Base-by-base conservation (phyloP, 208 protist species). In the Wallacemonas collosoma region DNA sequence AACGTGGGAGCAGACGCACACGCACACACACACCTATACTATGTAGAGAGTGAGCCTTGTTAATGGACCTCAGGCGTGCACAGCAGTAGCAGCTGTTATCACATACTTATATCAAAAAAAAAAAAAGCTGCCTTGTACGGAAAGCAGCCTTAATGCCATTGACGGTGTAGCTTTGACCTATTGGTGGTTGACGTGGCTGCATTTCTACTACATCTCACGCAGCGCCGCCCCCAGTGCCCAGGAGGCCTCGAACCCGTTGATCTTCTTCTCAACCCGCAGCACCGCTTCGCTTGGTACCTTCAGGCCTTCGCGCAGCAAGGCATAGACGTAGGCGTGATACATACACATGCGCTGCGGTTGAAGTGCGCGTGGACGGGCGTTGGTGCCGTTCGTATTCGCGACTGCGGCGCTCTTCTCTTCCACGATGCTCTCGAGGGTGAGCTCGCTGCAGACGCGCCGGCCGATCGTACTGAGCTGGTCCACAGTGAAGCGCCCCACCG, bases 141-240 rank as follows among this genome's bases (percentile, higher is more conserved):
- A 26, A 26, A 26, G 26, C 26, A 26, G 26, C 26, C 26, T 26
- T 26, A 26, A 26, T 26, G 26, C 26, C 26, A 26, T 26, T 26
- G 26, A 26, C 26, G 26, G 26, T 26, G 26, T 26, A 26, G 26
- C 26, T 26, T 26, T 26, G 26, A 26, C 26, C 26, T 26, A 26
- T 26, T 26, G 26, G 26, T 26, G 26, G 26, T 26, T 26, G 26
- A 26, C 26, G 26, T 26, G 26, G 26, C 26, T 0, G 26, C 26
- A 26, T 26, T 26, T 26, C 26, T 26, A 58, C 15, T 43, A 38
- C 56, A 65, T 15, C 3, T 65, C 60, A n/a, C 36, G 64, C 47
- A 97, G 76, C 36, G 85, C 88, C 11, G 90, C 88, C 44, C 93
- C 93, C 9, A 97, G 76, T 11, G 87, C 75, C 93, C 93, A 97